These are phyloP conservation scores for Rhizophagus prolifer DNA, from an alignment of 192 early-diverging fungal species.

Conservation along the genomic window DNA sequence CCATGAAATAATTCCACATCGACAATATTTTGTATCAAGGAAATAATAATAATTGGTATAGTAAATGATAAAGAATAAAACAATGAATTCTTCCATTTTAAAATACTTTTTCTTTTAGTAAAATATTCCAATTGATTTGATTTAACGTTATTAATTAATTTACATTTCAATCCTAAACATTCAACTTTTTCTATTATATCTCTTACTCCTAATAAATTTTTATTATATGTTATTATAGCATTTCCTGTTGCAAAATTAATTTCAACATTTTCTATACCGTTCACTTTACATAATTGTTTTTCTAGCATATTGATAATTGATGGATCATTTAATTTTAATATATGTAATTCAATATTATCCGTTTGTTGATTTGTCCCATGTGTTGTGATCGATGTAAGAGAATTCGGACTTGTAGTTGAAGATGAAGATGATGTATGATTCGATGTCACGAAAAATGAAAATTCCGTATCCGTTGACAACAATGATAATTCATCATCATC, in stretches of 20 bases:
- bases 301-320: background rate
- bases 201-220: constrained; percentile 63
- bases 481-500: background rate
- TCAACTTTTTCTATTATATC: constrained; percentile 82
- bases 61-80: constrained; percentile 67
- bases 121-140: constrained; percentile 86
- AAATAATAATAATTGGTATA: constrained; percentile 76
- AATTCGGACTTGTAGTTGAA: background rate
- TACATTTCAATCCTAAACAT: constrained; percentile 75
- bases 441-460: background rate
- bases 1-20: constrained; percentile 56
- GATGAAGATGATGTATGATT: background rate
- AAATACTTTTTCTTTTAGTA: constrained; percentile 77
- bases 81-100: constrained; percentile 73
- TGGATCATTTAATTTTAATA: background rate
- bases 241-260: constrained; percentile 81
- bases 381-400: background rate
- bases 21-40: constrained; percentile 56
- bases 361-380: background rate
- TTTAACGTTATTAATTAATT: constrained; percentile 58
- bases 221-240: constrained; percentile 71
- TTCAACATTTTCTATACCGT: background rate
- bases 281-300: background rate
- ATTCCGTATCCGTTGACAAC: background rate
- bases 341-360: background rate